phyloP scores from a whole-genome alignment of 257 asterid genomes.

The Nicotiana benthamiana region DNA sequence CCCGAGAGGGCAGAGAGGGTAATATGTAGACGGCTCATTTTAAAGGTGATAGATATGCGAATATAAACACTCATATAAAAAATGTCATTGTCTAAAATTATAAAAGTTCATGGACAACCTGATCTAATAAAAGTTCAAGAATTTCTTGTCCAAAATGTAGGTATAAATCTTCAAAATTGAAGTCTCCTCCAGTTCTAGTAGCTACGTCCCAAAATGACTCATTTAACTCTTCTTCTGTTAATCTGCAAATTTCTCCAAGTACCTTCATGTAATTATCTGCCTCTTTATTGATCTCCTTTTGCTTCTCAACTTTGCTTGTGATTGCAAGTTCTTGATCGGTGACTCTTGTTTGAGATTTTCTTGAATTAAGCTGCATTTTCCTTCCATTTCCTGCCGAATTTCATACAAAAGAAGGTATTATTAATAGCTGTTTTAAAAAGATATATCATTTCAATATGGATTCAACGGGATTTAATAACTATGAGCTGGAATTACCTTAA shows the following conservation, averaged over 20 bases:
- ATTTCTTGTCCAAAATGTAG: constrained; percentile 30
- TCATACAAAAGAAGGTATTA: background rate
- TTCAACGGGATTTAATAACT: too few relatives aligned
- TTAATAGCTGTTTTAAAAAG: background rate
- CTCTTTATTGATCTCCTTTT: constrained; percentile 11
- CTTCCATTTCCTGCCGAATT: background rate
- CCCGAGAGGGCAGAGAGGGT: too few relatives aligned
- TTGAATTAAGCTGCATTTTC: background rate
- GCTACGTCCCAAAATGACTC: constrained; percentile 21
- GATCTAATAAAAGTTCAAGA: constrained; percentile 28
- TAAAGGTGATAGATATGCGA: too few relatives aligned
- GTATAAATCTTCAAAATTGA: constrained; percentile 25
- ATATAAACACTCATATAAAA: background rate
- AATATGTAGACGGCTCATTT: too few relatives aligned
- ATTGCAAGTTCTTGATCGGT: background rate
- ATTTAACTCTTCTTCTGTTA: constrained; percentile 26
- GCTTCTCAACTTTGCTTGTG: constrained; percentile 1
- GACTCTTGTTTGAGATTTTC: background rate
- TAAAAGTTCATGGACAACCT: constrained; percentile 38
- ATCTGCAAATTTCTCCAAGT: constrained; percentile 24
- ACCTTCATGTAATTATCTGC: constrained; percentile 17
- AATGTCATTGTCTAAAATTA: background rate
- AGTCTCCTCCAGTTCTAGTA: constrained; percentile 1
- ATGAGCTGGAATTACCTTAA: too few relatives aligned
- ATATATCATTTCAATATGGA: too few relatives aligned